Conservation (phyloP, 139 green algal species). For the Picocystis salinarum region DNA sequence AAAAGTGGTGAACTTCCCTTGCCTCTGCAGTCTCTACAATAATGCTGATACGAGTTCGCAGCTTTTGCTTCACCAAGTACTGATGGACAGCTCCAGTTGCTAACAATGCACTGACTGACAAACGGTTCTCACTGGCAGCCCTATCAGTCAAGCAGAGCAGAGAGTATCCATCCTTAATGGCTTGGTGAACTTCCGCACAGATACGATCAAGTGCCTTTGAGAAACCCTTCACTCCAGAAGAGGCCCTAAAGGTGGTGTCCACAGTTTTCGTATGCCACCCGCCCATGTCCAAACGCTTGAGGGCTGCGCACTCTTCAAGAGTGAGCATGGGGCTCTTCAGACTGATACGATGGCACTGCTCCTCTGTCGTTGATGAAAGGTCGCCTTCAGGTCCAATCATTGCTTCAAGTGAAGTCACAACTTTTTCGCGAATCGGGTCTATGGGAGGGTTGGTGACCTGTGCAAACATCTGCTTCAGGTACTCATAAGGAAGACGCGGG, state of each 20-base stretch:
- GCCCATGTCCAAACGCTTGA: slow-evolving; percentile 31
- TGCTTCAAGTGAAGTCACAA: slow-evolving; percentile 75
- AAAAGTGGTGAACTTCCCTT: slow-evolving; percentile 78
- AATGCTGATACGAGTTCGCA: slow-evolving; percentile 45
- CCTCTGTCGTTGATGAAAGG: slow-evolving; percentile 23
- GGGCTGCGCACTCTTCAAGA: slow-evolving; percentile 54
- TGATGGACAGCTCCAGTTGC: slow-evolving; percentile 74
- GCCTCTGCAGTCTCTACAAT: slow-evolving; percentile 65
- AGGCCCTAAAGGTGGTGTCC: slow-evolving; percentile 61
- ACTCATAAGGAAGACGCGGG: slow-evolving; percentile 70
- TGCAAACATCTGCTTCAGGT: slow-evolving; percentile 96
- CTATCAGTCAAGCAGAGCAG: slow-evolving; percentile 64
- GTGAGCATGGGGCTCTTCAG: slow-evolving; percentile 60
- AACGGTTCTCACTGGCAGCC: slow-evolving; percentile 26
- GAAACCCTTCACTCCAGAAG: slow-evolving; percentile 48
- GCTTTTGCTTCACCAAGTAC: slow-evolving; percentile 45
- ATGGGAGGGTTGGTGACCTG: slow-evolving; percentile 95
- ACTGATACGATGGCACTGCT: slow-evolving; percentile 54
- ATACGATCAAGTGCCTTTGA: slow-evolving; percentile 47
- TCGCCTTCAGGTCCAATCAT: slow-evolving; percentile 85
- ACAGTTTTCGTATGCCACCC: slow-evolving; percentile 35
- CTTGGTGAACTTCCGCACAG: slow-evolving; percentile 38
- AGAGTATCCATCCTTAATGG: slow-evolving; percentile 51
- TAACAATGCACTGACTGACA: slow-evolving; percentile 59
- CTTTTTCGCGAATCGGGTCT: slow-evolving; percentile 81